Base-by-base conservation (phyloP, 352 stramenopile species). In the Aphanomyces astaci region DNA sequence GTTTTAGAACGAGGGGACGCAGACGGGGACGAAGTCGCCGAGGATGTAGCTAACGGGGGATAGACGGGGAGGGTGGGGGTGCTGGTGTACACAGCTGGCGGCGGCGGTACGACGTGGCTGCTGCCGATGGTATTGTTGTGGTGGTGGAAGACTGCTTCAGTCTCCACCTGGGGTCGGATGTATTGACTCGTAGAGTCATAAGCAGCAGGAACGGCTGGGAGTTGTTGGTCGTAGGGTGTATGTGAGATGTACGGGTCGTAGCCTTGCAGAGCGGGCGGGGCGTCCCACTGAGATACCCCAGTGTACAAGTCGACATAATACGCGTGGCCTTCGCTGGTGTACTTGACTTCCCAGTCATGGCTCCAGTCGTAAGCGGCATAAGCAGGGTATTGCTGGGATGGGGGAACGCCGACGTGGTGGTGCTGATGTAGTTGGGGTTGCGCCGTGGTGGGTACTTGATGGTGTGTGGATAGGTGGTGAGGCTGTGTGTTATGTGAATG, bases 261-360 rank as follows among this genome's bases (percentile, higher is more conserved):
- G 51, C 51, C 51, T 22, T 68, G 62, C 25, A 68, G 30, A n/a
- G 62, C 62, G 17, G 62, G 62, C 51, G 86, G 83, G n/a, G 79
- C 81, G 51, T 92, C 86, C 86, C 84, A 94, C 62, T 91, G 86
- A 0, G 86, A 94, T 28, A 79, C 66, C 22, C 84, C 82, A 2
- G 84, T 90, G 31, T 54, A 55, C 69, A 73, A 75, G 71, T 91
- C 86, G 17, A 92, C 81, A 55, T 90, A 94, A 71, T 92, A 94
- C 17, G 78, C 72, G 51, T 94, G 89, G 3, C 86, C 86, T 49
- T 94, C 79, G 46, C 83, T 65, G 0, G 79, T 88, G 69, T 89
- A 89, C 40, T 86, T 78, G 5, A 76, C 87, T 13, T 91, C 81
- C 81, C 82, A 94, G 36, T 79, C 54, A 43, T 51, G 7, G 53